Evolutionary conservation across 306 rosid genomes (phyloP), one percentile per base, ranked within the genome.

Genomic region (Rubus parviflorus): DNA sequence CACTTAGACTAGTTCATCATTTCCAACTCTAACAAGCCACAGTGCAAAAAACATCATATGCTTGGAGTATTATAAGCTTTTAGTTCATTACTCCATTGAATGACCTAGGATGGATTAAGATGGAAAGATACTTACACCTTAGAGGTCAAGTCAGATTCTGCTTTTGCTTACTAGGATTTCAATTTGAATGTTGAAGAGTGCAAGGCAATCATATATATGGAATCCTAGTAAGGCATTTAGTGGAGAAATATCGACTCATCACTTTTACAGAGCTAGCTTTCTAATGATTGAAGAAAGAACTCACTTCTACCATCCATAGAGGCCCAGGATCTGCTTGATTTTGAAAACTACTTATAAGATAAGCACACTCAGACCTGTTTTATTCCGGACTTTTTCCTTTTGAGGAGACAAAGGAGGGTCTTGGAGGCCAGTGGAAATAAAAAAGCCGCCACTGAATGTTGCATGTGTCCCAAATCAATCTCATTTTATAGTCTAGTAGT

Each of bases 361-460:
- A 35, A 48, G 61, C 72, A 80, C 54, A 63, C 23, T 20, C 42
- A 60, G 57, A 46, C 57, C 22, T 3, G 23, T 49, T 43, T 72
- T 7, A 72, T 72, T 72, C 64, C 62, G 64, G 42, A 13, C 22
- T 6, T 57, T 47, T 30, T 47, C 63, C 35, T 15, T 71, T 70
- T 11, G 48, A n/a, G 12, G 72, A 62, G 78, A 51, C 22, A 52
- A 14, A 70, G 71, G 76, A 58, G 80, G 58, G 15, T 30, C 65
- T 42, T 54, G 30, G 51, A 78, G 12, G 25, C 81, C 23, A 35
- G 22, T 73, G 40, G 53, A 48, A 45, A 52, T 16, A 57, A 64
- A 78, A 75, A 78, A 68, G 72, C 72, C 46, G 67, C 86, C 85
- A 79, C 60, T 83, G 19, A 75, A 63, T 3, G 23, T 70, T 68